phyloP scores from a whole-genome alignment of 116 monocot genomes.

The Cymodocea nodosa region DNA sequence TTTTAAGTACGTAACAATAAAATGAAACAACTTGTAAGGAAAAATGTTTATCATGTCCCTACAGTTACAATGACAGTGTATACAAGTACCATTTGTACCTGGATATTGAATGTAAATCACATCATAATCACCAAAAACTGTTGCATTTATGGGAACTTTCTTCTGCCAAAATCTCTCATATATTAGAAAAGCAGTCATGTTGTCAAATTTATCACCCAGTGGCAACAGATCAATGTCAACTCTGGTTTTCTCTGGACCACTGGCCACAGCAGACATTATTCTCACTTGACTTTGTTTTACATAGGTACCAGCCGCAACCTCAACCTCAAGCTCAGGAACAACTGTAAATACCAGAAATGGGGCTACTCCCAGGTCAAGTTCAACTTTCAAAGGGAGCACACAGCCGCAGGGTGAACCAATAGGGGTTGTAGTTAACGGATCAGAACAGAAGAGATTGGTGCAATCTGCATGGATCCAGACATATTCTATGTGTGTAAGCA shows the following conservation, averaged over 20 bases:
- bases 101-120: constrained; percentile 69
- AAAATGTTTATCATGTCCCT: neutral
- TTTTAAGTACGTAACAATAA: neutral
- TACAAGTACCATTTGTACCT: constrained; percentile 19
- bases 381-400: constrained; percentile 66
- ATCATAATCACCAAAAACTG: constrained; percentile 67
- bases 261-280: constrained; percentile 50
- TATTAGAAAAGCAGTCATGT: constrained; percentile 58
- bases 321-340: constrained; percentile 58
- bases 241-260: constrained; percentile 33
- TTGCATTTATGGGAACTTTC: constrained; percentile 54
- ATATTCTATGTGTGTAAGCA: neutral
- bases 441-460: constrained; percentile 41
- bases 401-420: constrained; percentile 78
- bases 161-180: constrained; percentile 75
- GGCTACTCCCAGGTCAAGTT: constrained; percentile 51
- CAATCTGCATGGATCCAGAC: constrained; percentile 31
- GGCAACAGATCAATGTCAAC: constrained; percentile 62
- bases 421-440: constrained; percentile 57
- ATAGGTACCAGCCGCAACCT: constrained; percentile 72
- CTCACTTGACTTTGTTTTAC: constrained; percentile 82
- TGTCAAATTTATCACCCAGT: constrained; percentile 72
- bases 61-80: neutral
- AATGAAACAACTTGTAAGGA: neutral
- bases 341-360: constrained; percentile 48